A percentile compares a stretch with the other conserved stretches of the same genome.
Conservation (phyloP, 2,329 filamentous ascomycete genomes). For the Talaromyces pinophilus region DNA sequence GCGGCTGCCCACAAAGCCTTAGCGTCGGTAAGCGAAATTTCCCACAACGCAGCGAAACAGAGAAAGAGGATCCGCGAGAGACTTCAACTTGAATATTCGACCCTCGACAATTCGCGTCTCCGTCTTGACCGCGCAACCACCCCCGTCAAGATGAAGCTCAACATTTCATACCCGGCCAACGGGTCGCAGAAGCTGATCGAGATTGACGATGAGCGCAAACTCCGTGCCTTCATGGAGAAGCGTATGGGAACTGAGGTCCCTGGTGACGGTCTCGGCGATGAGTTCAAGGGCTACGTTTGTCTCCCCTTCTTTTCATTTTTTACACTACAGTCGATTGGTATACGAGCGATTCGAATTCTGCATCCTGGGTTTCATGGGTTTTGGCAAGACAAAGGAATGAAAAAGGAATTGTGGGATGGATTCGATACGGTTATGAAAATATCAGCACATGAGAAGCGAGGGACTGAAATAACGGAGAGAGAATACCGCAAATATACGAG, state of each 20-base stretch:
- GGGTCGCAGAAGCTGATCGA: conserved; percentile 99
- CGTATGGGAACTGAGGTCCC: conserved; percentile 75
- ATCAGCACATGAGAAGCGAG: not conserved
- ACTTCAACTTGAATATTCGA: conserved; percentile 34
- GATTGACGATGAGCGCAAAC: conserved; percentile 98
- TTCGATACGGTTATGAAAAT: not conserved
- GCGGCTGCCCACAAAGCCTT: conserved; percentile 17
- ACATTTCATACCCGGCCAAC: conserved; percentile 92
- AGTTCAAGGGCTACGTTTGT: conserved; percentile 91
- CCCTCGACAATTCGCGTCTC: conserved; percentile 47
- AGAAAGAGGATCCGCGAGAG: conserved; percentile 28
- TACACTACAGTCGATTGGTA: not conserved
- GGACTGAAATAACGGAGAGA: too few species aligned
- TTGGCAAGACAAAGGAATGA: not conserved
- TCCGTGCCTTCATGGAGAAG: conserved; percentile 98
- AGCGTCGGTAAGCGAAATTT: conserved; percentile 23
- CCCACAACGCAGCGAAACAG: conserved; percentile 23
- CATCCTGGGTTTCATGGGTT: conserved; percentile 3
- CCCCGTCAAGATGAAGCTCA: conserved; percentile 71
- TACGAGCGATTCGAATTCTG: conserved; percentile 4
- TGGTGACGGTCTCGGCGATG: conserved; percentile 93
- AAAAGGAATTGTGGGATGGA: not conserved
- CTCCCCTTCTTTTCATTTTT: conserved; percentile 8
- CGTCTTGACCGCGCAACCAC: conserved; percentile 50
- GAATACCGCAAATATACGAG: not conserved